Evolutionary conservation across 2,329 filamentous ascomycete species (phyloP), one percentile per base, ranked within the genome.

Genomic region (Alternaria infectoria): DNA sequence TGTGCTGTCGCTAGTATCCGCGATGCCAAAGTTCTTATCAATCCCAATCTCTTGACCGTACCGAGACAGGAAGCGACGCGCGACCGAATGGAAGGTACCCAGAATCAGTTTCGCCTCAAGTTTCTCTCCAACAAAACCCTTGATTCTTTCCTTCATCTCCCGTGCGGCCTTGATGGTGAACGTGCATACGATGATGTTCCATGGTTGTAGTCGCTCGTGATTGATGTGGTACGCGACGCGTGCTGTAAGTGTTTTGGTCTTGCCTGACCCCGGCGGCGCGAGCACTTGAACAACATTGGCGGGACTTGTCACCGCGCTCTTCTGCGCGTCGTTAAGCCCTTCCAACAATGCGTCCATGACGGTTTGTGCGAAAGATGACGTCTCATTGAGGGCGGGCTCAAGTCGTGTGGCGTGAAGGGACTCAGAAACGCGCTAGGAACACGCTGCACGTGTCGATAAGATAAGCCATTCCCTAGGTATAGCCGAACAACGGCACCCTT

Each of bases 81-180:
- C 90, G 69, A 99, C 93, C 51, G 93, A 97, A 81, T 99, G 95
- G 71, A 99, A 98, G 0, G 96, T 99, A 17, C 95, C 95, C 5
- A 99, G 84, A 30, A 97, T 87, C 67, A 99, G 85, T 72, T 89
- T 91, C 58, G 87, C 89, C 75, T 93, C 92, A 15, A 90, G 82
- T 6, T 90, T 90, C 64, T 91, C 87, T 1, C 93, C 93, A n/a
- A 98, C 85, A n/a, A 92, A 86, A 62, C 87, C 90, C 0, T 90
- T 89, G 60, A 98, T 92, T 8, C 95, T 88, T 74, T 93, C 89
- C 74, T 93, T 93, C 95, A 99, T 99, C 82, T 98, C 95, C 17
- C 86, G 88, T 17, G 94, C 93, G 1, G 96, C 94, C 79, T 98
- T 98, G 78, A 97, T 93, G 2, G 96, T 99, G 77, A 99, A 99